Conservation (phyloP, 306 rosid species). For the Acacia acuminata region DNA sequence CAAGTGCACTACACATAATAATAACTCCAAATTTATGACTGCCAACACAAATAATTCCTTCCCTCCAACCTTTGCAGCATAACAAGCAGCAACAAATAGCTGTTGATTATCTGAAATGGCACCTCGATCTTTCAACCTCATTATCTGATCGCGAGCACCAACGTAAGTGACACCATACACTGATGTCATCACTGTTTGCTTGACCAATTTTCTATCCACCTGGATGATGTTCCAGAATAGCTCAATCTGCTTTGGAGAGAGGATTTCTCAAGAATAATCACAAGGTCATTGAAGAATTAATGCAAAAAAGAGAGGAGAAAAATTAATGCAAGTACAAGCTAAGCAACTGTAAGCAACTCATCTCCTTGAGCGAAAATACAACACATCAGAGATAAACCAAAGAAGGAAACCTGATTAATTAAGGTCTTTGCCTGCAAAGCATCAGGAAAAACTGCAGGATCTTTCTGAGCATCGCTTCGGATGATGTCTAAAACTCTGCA, state of each 20-base stretch:
- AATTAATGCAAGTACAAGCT: conserved; percentile 11
- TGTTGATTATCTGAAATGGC: conserved; percentile 60
- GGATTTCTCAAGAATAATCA: conserved; percentile 3
- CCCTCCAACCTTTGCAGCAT: conserved; percentile 80
- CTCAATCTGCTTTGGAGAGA: conserved; percentile 34
- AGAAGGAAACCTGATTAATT: conserved; percentile 67
- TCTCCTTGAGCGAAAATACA: conserved; percentile 20
- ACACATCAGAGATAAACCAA: conserved; percentile 3
- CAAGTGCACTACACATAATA: background rate
- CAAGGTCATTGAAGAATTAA: background rate
- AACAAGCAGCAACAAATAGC: conserved; percentile 78
- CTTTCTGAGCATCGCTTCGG: conserved; percentile 70
- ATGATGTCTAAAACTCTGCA: conserved; percentile 79
- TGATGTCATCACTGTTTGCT: conserved; percentile 99
- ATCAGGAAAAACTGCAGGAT: conserved; percentile 71
- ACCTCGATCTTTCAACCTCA: conserved; percentile 81
- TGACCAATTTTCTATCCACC: conserved; percentile 98
- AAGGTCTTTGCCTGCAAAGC: conserved; percentile 66
- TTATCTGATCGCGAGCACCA: conserved; percentile 96
- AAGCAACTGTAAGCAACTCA: background rate
- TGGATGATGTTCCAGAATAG: conserved; percentile 41
- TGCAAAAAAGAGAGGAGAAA: background rate
- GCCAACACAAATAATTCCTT: conserved; percentile 1
- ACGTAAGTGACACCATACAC: conserved; percentile 96
- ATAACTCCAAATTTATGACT: background rate